These are phyloP conservation scores for Telfairia occidentalis DNA, from an alignment of 331 rosid species.

Conservation along the genomic window DNA sequence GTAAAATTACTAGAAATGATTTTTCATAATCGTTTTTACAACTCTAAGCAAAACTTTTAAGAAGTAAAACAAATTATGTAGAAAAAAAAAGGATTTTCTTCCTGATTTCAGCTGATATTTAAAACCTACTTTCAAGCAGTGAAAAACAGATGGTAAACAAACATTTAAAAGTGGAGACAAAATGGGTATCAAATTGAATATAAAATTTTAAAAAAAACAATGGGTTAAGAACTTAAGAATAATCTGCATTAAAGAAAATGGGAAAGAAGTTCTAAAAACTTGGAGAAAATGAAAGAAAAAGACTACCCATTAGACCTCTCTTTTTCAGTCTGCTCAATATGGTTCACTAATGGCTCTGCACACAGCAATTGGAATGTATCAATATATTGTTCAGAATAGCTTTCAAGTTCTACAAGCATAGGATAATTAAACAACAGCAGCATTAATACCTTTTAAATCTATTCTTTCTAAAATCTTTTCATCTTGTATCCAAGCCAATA, in stretches of 20 bases:
- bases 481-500: background rate
- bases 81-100: accelerated
- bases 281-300: background rate
- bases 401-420: background rate
- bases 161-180: background rate
- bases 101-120: background rate
- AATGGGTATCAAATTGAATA: background rate
- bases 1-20: background rate
- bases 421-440: background rate
- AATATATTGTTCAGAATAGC: conserved; percentile 3
- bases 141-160: background rate
- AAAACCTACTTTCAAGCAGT: background rate
- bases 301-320: background rate
- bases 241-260: background rate
- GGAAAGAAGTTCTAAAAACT: background rate
- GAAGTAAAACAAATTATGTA: background rate
- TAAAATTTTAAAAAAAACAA: background rate
- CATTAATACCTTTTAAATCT: background rate
- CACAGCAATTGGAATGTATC: conserved; percentile 11
- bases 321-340: background rate
- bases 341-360: conserved; percentile 11
- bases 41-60: background rate
- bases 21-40: background rate
- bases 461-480: background rate
- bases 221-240: background rate